Base-by-base conservation (phyloP, 1,139 yeast genomes). In the Hansenula lynferdii region DNA sequence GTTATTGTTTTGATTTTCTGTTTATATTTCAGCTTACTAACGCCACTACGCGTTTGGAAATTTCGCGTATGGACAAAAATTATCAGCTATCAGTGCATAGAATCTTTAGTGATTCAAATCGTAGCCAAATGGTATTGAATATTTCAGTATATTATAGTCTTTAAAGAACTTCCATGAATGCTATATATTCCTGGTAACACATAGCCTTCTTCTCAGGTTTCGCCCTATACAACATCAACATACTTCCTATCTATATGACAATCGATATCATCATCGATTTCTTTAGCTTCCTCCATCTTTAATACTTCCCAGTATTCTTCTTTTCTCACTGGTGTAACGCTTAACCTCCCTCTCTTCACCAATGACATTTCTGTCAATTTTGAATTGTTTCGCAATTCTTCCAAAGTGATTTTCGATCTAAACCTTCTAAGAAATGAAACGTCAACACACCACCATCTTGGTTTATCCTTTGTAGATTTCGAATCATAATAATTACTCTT, bases 371-470 rank as follows among this genome's bases (percentile, higher is more conserved):
- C 68, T 6, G 49, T 42, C 22, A 74, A 56, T 12, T 55, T 52
- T 0, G 49, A 46, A 30, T 59, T 49, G 7, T 38, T 50, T 39
- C 62, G 62, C 23, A 72, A 43, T 33, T 67, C 70, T 1, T 53
- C 54, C 30, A 72, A 50, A 2, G 67, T 36, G 4, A 75, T 50
- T 32, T 70, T 65, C 17, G 71, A 56, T 31, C 61, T 55, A 27
- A 75, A 51, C 26, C 73, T 56, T 38, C 73, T 56, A 21, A 52
- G 52, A 45, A 70, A 74, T 35, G 53, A 52, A 15, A 75, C 74
- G 39, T 70, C 72, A 5, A 74, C 76, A 58, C 76, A 72, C 65
- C 72, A 72, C 80, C 80, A 75, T 37, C 64, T 56, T 8, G 79
- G 78, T 4, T 49, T 49, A 8, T 64, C 68, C 19, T 38, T 38